A percentile compares a stretch with the other conserved stretches of the same genome.
Conservation (phyloP, 2,329 filamentous ascomycete species). For the Lachnellula suecica region DNA sequence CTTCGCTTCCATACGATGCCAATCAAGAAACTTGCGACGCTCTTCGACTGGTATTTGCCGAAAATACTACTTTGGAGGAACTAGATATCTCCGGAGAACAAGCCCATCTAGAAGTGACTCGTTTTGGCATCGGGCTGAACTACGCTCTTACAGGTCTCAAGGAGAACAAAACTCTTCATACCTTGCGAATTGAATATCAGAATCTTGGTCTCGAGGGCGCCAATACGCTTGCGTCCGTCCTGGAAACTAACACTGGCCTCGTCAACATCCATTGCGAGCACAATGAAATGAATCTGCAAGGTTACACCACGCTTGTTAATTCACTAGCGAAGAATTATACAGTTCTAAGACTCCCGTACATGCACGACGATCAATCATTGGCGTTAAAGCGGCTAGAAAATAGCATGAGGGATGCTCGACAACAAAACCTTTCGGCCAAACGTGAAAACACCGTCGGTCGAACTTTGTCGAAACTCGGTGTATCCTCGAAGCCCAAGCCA, state of each 20-base stretch:
- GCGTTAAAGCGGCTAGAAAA: conserved; percentile 53
- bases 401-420: conserved; percentile 26
- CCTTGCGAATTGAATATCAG: conserved; percentile 66
- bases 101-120: conserved; percentile 67
- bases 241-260: conserved; percentile 62
- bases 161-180: conserved; percentile 59
- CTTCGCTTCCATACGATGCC: conserved; percentile 68
- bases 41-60: conserved; percentile 62
- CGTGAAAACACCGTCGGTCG: conserved; percentile 28
- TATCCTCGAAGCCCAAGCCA: conserved; percentile 20
- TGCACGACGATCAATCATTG: conserved; percentile 60
- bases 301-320: conserved; percentile 68
- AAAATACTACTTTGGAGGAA: conserved; percentile 65
- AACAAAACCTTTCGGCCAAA: conserved; percentile 10
- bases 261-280: conserved; percentile 69
- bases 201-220: conserved; percentile 68
- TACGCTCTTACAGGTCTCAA: conserved; percentile 63
- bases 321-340: conserved; percentile 64
- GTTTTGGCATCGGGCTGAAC: conserved; percentile 68
- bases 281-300: conserved; percentile 70
- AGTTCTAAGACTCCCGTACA: conserved; percentile 59
- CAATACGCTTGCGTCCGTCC: conserved; percentile 66
- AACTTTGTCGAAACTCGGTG: conserved; percentile 28
- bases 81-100: conserved; percentile 72
- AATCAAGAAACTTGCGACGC: conserved; percentile 65